These are phyloP conservation scores for Nannizziopsis arthrosporioides DNA, from an alignment of 2,329 filamentous ascomycete genomes.

Conservation along the genomic window DNA sequence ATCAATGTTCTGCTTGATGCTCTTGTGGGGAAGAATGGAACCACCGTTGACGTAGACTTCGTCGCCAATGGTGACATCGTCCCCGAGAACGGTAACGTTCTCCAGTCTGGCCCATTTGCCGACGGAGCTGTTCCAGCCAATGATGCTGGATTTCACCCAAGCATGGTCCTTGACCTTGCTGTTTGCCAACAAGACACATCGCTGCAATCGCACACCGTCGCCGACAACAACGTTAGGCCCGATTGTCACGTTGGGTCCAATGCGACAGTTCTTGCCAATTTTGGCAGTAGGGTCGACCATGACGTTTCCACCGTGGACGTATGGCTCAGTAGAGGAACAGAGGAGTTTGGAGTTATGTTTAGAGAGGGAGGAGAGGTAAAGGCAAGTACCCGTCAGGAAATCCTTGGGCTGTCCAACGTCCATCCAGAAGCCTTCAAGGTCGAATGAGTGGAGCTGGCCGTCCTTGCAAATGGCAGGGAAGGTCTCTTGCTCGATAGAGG, in stretches of 20 bases:
- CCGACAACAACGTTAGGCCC: constrained; percentile 85
- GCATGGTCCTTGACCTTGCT: constrained; percentile 97
- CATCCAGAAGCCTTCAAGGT: constrained; percentile 98
- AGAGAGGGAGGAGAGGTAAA: constrained; percentile 84
- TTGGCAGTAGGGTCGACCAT: constrained; percentile 87
- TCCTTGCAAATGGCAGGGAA: constrained; percentile 90
- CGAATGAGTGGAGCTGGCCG: constrained; percentile 85
- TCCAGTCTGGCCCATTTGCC: constrained; percentile 92
- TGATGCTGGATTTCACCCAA: constrained; percentile 97
- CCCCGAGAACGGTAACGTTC: constrained; percentile 94
- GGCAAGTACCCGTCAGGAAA: constrained; percentile 88
- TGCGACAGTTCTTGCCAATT: constrained; percentile 97
- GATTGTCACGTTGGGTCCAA: constrained; percentile 93
- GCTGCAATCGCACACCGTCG: constrained; percentile 85
- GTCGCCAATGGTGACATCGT: constrained; percentile 94
- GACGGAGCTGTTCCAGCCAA: constrained; percentile 94
- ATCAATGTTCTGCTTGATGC: constrained; percentile 96
- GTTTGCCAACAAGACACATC: constrained; percentile 76
- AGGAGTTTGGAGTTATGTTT: constrained; percentile 84
- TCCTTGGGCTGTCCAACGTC: constrained; percentile 98
- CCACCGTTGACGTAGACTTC: constrained; percentile 98
- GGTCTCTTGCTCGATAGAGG: constrained; percentile 96
- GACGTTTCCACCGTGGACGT: constrained; percentile 86
- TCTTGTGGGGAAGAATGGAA: constrained; percentile 93
- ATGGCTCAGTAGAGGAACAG: constrained; percentile 59